Conservation (phyloP, 495 filamentous ascomycete genomes). For the Niebla homalea region DNA sequence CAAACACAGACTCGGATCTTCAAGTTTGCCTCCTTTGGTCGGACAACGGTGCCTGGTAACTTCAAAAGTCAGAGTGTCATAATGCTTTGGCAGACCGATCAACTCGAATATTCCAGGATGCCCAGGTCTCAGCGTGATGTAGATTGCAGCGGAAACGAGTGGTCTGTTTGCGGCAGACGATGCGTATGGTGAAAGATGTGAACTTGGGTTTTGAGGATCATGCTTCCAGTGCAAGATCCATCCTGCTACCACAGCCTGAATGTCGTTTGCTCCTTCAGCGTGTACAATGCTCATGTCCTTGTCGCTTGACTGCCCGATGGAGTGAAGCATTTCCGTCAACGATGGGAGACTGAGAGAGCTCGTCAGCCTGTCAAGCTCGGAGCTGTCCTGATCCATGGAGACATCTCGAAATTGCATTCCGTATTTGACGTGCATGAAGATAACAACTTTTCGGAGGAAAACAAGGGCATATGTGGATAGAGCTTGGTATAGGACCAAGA, state of each 20-base stretch:
- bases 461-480: conserved; percentile 71
- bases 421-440: conserved; percentile 77
- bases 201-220: not conserved
- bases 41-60: conserved; percentile 75
- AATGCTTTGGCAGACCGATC: conserved; percentile 80
- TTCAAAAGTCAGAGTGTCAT: conserved; percentile 85
- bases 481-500: not conserved
- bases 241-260: conserved; percentile 37
- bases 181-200: conserved; percentile 3
- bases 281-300: not conserved
- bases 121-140: conserved; percentile 32
- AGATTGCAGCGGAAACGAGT: conserved; percentile 14
- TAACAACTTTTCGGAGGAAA: conserved; percentile 73
- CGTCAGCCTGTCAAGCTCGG: conserved; percentile 75
- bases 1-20: conserved; percentile 80
- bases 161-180: not conserved
- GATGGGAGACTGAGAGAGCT: conserved; percentile 59
- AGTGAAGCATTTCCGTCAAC: conserved; percentile 62
- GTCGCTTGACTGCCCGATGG: conserved; percentile 20
- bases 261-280: not conserved
- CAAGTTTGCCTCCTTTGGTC: conserved; percentile 76
- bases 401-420: conserved; percentile 76
- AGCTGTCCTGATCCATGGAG: conserved; percentile 46
- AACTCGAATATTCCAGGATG: conserved; percentile 92
- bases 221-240: conserved; percentile 60